phyloP scores from a whole-genome alignment of 2,329 filamentous ascomycete genomes.

The Calonectria hongkongensis region DNA sequence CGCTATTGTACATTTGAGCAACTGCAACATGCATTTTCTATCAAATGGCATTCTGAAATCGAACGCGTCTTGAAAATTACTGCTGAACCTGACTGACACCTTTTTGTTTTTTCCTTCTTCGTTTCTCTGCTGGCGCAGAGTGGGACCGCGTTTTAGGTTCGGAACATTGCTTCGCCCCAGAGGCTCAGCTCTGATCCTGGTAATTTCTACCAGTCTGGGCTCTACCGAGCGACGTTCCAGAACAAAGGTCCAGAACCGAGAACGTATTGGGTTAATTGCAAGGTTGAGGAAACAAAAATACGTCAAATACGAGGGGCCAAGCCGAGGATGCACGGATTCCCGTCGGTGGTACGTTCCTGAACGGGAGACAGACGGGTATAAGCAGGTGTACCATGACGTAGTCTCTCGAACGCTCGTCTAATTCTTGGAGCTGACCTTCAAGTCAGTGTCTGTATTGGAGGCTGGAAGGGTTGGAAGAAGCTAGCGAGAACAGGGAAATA shows the following conservation, averaged over 20 bases:
- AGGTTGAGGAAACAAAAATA: background rate
- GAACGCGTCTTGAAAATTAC: background rate
- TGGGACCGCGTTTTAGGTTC: constrained; percentile 12
- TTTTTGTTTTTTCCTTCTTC: background rate
- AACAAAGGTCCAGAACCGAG: background rate
- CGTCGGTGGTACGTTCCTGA: background rate
- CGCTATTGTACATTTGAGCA: background rate
- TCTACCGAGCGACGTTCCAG: constrained; percentile 15
- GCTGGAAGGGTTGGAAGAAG: background rate
- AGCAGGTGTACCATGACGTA: no score
- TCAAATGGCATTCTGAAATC: background rate
- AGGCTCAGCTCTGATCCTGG: constrained; percentile 19
- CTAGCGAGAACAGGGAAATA: no score
- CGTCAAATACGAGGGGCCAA: background rate
- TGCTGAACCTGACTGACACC: background rate
- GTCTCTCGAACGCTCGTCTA: no score
- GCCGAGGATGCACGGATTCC: background rate
- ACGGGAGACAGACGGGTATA: no score
- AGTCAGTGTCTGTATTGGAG: no score
- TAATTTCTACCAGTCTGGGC: constrained; percentile 15
- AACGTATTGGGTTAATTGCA: constrained; percentile 10
- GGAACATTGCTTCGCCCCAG: constrained; percentile 31
- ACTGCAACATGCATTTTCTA: background rate
- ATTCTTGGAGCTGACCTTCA: no score
- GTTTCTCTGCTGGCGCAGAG: background rate